A percentile compares a stretch with the other conserved stretches of the same genome.
Conservation (phyloP, 2,329 filamentous ascomycete species). For the Aspergillus sp. region DNA sequence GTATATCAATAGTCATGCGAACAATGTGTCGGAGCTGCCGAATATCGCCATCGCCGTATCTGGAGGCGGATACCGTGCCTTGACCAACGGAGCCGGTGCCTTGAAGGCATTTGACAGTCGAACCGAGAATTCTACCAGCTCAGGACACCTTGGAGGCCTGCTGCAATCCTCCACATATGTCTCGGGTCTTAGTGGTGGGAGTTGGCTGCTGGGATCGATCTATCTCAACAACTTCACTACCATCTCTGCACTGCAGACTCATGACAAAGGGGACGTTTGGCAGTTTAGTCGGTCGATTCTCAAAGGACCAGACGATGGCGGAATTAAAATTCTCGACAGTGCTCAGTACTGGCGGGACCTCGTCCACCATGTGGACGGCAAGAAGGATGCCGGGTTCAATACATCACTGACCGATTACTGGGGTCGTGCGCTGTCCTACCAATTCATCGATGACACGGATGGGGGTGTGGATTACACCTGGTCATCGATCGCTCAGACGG, state of each 20-base stretch:
- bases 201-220: constrained; percentile 77
- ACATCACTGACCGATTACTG: constrained; percentile 79
- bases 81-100: constrained; percentile 75
- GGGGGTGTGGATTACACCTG: constrained; percentile 75
- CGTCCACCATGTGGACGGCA: constrained; percentile 49
- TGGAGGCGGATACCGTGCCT: constrained; percentile 79
- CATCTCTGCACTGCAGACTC: constrained; percentile 48
- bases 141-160: constrained; percentile 69
- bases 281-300: constrained; percentile 57
- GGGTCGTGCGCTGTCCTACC: constrained; percentile 78
- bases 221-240: constrained; percentile 72
- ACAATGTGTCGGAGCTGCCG: constrained; percentile 52
- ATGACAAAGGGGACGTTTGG: constrained; percentile 48
- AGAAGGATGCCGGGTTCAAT: constrained; percentile 57
- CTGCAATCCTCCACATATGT: constrained; percentile 77
- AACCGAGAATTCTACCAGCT: constrained; percentile 53
- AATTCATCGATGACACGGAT: constrained; percentile 68
- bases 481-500: constrained; percentile 64
- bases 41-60: constrained; percentile 73
- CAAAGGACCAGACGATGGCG: constrained; percentile 45
- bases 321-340: constrained; percentile 40
- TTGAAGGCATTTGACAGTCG: constrained; percentile 72
- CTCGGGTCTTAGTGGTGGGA: constrained; percentile 71
- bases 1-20: constrained; percentile 58
- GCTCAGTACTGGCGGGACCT: constrained; percentile 59